phyloP scores from a whole-genome alignment of 495 filamentous ascomycete species.

The Penicillium paxilli region DNA sequence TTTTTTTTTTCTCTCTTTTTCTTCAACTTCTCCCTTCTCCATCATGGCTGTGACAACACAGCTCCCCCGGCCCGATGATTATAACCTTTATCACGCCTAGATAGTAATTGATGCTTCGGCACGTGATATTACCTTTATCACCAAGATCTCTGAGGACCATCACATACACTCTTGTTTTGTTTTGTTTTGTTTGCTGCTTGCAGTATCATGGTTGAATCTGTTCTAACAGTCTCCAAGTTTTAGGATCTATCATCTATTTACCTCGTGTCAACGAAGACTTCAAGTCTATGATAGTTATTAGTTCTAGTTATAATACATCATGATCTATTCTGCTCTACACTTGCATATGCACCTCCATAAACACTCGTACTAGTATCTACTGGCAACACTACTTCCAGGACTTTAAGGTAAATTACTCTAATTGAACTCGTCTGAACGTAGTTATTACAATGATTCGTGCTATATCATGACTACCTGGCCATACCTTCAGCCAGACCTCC shows the following conservation, averaged over 20 bases:
- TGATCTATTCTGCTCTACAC: too few relatives aligned
- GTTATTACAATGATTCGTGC: slow-evolving; percentile 35
- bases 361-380: too few relatives aligned
- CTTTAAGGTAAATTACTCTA: too few relatives aligned
- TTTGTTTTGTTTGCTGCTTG: slow-evolving; percentile 14
- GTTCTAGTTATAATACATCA: too few relatives aligned
- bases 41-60: too few relatives aligned
- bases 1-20: background rate
- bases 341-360: too few relatives aligned
- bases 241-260: too few relatives aligned
- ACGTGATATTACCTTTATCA: slow-evolving; percentile 64
- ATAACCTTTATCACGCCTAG: slow-evolving; percentile 72
- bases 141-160: slow-evolving; percentile 84
- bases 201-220: slow-evolving; percentile 21
- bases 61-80: slow-evolving; percentile 63
- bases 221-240: slow-evolving; percentile 33
- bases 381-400: too few relatives aligned
- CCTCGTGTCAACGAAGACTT: too few relatives aligned
- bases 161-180: slow-evolving; percentile 19
- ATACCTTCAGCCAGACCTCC: too few relatives aligned
- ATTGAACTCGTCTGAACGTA: too few relatives aligned
- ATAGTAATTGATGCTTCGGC: slow-evolving; percentile 80
- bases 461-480: slow-evolving; percentile 29
- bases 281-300: background rate
- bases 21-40: background rate